phyloP scores from a whole-genome alignment of 441 rosid genomes.

The Gossypium gossypioides region DNA sequence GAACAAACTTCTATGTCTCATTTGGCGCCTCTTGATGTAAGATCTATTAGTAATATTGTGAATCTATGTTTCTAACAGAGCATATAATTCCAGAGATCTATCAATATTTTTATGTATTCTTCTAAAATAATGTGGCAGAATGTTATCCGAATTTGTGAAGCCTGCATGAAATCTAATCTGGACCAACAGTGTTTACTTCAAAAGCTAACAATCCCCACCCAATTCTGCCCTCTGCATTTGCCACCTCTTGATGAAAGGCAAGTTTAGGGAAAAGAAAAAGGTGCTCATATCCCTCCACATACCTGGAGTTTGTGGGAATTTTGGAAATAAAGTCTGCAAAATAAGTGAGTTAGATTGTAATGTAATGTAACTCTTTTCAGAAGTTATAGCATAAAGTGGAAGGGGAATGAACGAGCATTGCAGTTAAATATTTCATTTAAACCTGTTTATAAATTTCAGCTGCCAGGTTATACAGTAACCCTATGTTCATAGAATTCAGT shows the following conservation, averaged over 20 bases:
- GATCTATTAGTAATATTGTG: neutral
- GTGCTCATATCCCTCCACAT: neutral
- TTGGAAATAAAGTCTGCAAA: neutral
- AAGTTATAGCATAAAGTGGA: neutral
- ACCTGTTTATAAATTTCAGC: neutral
- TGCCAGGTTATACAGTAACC: neutral
- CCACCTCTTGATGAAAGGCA: neutral
- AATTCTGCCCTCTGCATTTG: neutral
- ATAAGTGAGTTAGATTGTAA: neutral
- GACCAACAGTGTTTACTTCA: neutral
- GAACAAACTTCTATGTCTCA: neutral
- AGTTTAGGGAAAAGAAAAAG: neutral
- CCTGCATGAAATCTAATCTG: neutral
- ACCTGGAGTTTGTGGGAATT: neutral
- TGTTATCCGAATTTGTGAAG: neutral
- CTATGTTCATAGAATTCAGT: neutral
- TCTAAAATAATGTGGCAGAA: constrained; percentile 1
- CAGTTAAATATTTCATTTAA: neutral
- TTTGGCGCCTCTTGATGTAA: neutral
- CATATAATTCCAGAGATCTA: neutral
- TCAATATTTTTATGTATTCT: neutral
- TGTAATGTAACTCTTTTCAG: neutral
- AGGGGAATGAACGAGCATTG: neutral
- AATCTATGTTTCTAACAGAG: neutral
- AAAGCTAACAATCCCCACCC: neutral